phyloP scores from a whole-genome alignment of 805 yeast species.

The Wickerhamiella allomyrinae region DNA sequence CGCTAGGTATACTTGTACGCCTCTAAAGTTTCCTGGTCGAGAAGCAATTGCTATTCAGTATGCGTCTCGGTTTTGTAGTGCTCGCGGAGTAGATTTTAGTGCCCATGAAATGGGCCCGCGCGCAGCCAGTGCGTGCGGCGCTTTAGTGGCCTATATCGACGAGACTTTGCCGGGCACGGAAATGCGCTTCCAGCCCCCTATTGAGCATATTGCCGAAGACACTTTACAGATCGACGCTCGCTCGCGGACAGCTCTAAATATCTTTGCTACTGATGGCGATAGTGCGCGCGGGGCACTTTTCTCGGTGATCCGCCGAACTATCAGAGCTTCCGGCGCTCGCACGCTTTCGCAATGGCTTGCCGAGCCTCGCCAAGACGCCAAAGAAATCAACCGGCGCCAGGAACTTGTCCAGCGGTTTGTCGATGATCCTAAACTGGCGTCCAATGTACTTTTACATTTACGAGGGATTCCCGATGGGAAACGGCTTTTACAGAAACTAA shows the following conservation, averaged over 20 bases:
- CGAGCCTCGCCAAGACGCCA: conserved; percentile 53
- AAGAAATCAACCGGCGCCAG: conserved; percentile 44
- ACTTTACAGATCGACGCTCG: conserved; percentile 63
- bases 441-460: conserved; percentile 41
- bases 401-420: conserved; percentile 33
- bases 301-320: conserved; percentile 56
- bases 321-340: conserved; percentile 70
- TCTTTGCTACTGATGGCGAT: conserved; percentile 39
- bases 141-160: conserved; percentile 50
- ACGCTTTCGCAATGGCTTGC: conserved; percentile 69
- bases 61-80: conserved; percentile 27
- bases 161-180: conserved; percentile 59
- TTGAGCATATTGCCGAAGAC: conserved; percentile 35
- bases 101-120: conserved; percentile 13
- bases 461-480: conserved; percentile 32
- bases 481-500: conserved; percentile 25
- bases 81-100: conserved; percentile 9
- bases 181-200: conserved; percentile 54
- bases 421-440: conserved; percentile 30
- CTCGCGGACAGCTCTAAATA: conserved; percentile 35
- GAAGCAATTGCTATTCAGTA: conserved; percentile 27
- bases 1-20: conserved; percentile 45
- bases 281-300: conserved; percentile 45
- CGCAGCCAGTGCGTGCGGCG: conserved; percentile 48
- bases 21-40: conserved; percentile 31